These are phyloP conservation scores for Colletotrichum sp. DNA, from an alignment of 2,329 filamentous ascomycete species.

Conservation along the genomic window DNA sequence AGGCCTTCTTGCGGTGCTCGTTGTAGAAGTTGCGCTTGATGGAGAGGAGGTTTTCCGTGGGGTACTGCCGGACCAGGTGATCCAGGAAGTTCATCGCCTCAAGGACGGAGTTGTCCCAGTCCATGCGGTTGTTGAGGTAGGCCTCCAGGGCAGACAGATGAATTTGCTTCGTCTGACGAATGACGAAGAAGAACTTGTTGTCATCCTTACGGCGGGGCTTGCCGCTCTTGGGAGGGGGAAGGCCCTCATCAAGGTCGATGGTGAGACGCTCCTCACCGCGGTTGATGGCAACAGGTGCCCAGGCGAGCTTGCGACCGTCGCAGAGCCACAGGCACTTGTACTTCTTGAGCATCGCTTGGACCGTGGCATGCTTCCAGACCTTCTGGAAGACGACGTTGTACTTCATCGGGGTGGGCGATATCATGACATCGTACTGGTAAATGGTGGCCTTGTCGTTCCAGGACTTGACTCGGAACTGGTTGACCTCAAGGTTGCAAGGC, in stretches of 20 bases:
- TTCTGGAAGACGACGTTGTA: constrained; percentile 70
- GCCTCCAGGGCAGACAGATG: constrained; percentile 68
- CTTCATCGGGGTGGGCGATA: constrained; percentile 69
- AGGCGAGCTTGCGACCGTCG: constrained; percentile 86
- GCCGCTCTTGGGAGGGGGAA: constrained; percentile 41
- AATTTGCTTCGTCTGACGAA: constrained; percentile 71
- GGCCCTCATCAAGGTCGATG: constrained; percentile 77
- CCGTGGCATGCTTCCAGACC: constrained; percentile 71
- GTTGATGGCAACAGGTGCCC: constrained; percentile 51
- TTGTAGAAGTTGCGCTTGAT: constrained; percentile 87
- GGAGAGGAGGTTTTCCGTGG: constrained; percentile 68
- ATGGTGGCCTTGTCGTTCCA: constrained; percentile 66
- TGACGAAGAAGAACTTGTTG: constrained; percentile 64
- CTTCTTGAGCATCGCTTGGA: constrained; percentile 60
- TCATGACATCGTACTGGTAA: constrained; percentile 82
- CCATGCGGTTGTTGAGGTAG: constrained; percentile 67
- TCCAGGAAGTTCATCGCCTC: constrained; percentile 92
- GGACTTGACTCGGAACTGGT: constrained; percentile 73
- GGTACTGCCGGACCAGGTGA: constrained; percentile 83
- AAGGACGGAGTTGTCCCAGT: constrained; percentile 71
- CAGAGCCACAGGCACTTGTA: constrained; percentile 68
- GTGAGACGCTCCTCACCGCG: constrained; percentile 58
- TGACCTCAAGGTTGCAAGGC: constrained; percentile 64
- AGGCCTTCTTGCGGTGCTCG: constrained; percentile 52
- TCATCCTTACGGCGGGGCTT: constrained; percentile 32